A percentile compares a stretch with the other conserved stretches of the same genome.
Conservation (phyloP, 371 early-diverging fungal genomes). For the Apophysomyces ossiformis region DNA sequence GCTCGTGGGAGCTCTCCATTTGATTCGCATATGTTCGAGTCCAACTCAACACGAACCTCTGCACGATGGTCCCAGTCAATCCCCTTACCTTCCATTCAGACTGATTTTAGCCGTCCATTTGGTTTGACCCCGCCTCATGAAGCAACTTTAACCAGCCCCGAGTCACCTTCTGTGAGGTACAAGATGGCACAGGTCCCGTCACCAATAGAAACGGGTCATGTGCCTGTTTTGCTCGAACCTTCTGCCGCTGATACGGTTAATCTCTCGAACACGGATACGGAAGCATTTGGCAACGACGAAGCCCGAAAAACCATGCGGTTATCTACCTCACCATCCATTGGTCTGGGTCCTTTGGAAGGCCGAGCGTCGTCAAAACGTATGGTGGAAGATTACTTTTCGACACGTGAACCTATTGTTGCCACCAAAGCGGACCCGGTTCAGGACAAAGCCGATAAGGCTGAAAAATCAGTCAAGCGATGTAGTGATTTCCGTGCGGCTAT, state of each 20-base stretch:
- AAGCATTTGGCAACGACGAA: neutral
- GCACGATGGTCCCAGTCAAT: constrained; percentile 28
- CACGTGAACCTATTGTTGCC: constrained; percentile 20
- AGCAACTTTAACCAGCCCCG: constrained; percentile 14
- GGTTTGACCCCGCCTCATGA: constrained; percentile 10
- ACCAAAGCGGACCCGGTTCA: neutral
- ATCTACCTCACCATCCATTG: constrained; percentile 11
- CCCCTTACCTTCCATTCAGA: constrained; percentile 23
- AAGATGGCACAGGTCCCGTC: constrained; percentile 37
- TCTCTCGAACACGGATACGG: constrained; percentile 4
- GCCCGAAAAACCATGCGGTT: neutral
- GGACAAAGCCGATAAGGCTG: neutral
- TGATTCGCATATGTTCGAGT: neutral
- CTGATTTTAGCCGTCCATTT: constrained; percentile 17
- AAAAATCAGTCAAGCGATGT: constrained; percentile 35
- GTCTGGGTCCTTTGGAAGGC: constrained; percentile 28
- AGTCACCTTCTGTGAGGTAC: constrained; percentile 32
- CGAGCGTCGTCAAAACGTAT: constrained; percentile 47
- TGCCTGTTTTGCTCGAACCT: constrained; percentile 16
- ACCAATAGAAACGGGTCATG: constrained; percentile 34
- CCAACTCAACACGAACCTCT: constrained; percentile 14
- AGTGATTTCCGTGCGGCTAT: constrained; percentile 48
- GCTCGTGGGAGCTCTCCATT: neutral
- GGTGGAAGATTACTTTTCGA: constrained; percentile 45
- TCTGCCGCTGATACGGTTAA: constrained; percentile 29